phyloP scores from a whole-genome alignment of 2,329 filamentous ascomycete species.

The Hymenoscyphus scutula region DNA sequence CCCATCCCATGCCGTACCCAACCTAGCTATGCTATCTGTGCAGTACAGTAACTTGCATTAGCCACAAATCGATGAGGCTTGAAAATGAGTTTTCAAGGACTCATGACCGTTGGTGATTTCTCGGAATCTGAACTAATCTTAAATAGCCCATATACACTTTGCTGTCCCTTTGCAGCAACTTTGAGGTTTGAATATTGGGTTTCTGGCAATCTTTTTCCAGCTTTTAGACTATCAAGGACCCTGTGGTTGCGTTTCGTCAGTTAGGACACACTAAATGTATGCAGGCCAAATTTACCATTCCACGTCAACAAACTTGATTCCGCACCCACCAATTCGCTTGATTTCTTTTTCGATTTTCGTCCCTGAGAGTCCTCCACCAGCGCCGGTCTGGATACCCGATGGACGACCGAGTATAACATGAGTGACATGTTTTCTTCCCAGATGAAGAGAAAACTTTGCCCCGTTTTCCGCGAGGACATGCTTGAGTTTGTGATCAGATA shows the following conservation, averaged over 20 bases:
- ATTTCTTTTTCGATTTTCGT: constrained; percentile 83
- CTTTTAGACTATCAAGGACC: constrained; percentile 80
- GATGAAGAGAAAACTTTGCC: constrained; percentile 65
- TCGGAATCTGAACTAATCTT: constrained; percentile 23
- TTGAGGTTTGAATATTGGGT: constrained; percentile 65
- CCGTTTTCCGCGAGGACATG: constrained; percentile 73
- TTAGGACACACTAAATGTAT: constrained; percentile 2
- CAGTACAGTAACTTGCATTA: constrained; percentile 13
- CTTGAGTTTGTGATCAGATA: constrained; percentile 87
- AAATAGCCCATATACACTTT: constrained; percentile 60
- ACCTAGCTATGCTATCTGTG: background rate
- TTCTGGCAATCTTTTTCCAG: constrained; percentile 72
- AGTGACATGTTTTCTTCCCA: constrained; percentile 73
- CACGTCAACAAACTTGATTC: constrained; percentile 74
- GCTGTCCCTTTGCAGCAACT: constrained; percentile 59
- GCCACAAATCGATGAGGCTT: constrained; percentile 7
- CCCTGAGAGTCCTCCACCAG: constrained; percentile 72
- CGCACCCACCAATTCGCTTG: constrained; percentile 60
- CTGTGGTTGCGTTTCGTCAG: constrained; percentile 38
- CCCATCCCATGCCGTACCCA: background rate
- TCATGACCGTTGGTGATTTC: background rate
- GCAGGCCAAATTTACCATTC: constrained; percentile 61
- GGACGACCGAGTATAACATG: constrained; percentile 73
- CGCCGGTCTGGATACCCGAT: constrained; percentile 46
- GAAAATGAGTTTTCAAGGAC: background rate